phyloP scores from a whole-genome alignment of 257 asterid species.

The Fraxinus anomala region DNA sequence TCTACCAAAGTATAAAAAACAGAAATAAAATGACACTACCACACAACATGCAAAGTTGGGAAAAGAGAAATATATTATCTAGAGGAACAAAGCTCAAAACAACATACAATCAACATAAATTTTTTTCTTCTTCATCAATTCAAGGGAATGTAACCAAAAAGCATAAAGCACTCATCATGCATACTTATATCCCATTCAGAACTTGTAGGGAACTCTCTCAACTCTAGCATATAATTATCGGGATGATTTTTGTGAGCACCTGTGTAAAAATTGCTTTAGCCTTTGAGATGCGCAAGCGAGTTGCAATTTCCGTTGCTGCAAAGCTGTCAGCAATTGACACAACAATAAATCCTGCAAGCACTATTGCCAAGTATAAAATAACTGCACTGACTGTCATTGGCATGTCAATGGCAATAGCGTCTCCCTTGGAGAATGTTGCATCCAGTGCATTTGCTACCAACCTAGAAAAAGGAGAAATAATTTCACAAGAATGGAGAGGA shows the following conservation, averaged over 20 bases:
- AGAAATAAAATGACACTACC: not conserved
- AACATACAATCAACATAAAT: too few species aligned
- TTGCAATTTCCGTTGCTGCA: constrained; percentile 83
- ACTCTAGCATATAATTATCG: not conserved
- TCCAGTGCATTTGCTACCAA: constrained; percentile 85
- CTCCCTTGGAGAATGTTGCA: constrained; percentile 69
- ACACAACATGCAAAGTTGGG: not conserved
- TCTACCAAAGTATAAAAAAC: not conserved
- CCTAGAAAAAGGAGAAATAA: constrained; percentile 46
- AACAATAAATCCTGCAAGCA: constrained; percentile 76
- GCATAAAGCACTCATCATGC: not conserved
- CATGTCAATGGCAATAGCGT: constrained; percentile 91
- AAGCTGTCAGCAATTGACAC: constrained; percentile 97
- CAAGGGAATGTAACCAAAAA: too few species aligned
- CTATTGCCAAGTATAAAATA: constrained; percentile 74
- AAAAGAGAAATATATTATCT: too few species aligned
- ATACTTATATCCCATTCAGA: not conserved
- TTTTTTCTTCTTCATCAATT: too few species aligned
- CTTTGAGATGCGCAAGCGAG: constrained; percentile 72
- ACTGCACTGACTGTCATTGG: constrained; percentile 94
- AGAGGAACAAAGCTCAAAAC: too few species aligned
- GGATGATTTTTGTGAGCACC: constrained; percentile 42
- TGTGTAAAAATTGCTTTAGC: constrained; percentile 87
- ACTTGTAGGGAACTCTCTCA: not conserved
- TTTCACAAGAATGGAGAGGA: not conserved